These are phyloP conservation scores for Grigorovia transvaalensis DNA, from an alignment of 805 yeast genomes.

Conservation along the genomic window DNA sequence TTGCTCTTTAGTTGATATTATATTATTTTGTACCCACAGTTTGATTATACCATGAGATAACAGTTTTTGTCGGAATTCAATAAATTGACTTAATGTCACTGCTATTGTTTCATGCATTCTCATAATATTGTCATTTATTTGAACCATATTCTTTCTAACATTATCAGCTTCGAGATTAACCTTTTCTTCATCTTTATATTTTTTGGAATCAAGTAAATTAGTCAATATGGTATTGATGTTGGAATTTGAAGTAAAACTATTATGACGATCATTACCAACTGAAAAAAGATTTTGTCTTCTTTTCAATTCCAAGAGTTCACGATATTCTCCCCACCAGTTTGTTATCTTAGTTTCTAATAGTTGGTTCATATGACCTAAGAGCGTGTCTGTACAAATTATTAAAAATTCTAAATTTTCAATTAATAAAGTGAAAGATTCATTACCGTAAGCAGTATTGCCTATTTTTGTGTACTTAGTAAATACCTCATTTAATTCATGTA, in stretches of 20 bases:
- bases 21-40: constrained; percentile 3
- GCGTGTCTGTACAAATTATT: constrained; percentile 11
- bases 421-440: not conserved
- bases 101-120: constrained; percentile 53
- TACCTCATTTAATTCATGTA: not conserved
- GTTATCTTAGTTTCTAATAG: constrained; percentile 29
- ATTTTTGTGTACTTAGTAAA: not conserved
- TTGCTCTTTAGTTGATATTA: not conserved
- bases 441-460: not conserved
- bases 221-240: constrained; percentile 6
- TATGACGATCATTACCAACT: constrained; percentile 13
- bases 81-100: constrained; percentile 48
- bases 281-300: constrained; percentile 23
- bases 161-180: constrained; percentile 32
- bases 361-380: constrained; percentile 26
- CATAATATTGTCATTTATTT: constrained; percentile 38
- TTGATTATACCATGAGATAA: constrained; percentile 14
- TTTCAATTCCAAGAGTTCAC: constrained; percentile 31
- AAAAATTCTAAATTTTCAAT: constrained; percentile 8
- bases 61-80: constrained; percentile 39
- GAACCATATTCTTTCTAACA: constrained; percentile 33
- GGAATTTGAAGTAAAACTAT: not conserved
- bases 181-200: constrained; percentile 37
- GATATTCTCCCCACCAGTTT: constrained; percentile 38
- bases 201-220: constrained; percentile 42